Evolutionary conservation across 352 stramenopile species (phyloP).

Genomic region (Phytophthora cryptogea): DNA sequence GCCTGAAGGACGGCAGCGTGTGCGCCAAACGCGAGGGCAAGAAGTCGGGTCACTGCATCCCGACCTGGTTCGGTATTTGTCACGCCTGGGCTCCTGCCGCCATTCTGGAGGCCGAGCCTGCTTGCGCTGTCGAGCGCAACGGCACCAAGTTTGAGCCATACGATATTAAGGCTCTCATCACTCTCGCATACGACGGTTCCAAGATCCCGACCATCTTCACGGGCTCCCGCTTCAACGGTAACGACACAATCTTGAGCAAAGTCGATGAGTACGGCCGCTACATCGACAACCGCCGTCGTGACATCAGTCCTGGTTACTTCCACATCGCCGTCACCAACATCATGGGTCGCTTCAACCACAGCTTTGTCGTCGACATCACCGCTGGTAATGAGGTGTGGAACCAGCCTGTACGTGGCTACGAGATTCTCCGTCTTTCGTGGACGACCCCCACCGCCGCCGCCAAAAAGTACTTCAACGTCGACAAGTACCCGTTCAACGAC

Average conservation of each 20-base stretch:
- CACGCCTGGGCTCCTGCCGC: slow-evolving; percentile 62
- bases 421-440: slow-evolving; percentile 53
- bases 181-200: slow-evolving; percentile 54
- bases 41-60: slow-evolving; percentile 48
- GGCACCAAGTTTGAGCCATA: slow-evolving; percentile 57
- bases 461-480: slow-evolving; percentile 48
- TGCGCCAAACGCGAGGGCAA: slow-evolving; percentile 44
- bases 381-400: slow-evolving; percentile 70
- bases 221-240: slow-evolving; percentile 54
- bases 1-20: slow-evolving; percentile 44
- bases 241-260: too few species aligned
- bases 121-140: slow-evolving; percentile 54
- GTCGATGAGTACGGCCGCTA: slow-evolving; percentile 57
- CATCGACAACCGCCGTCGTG: slow-evolving; percentile 39
- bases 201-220: slow-evolving; percentile 60
- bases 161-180: slow-evolving; percentile 65
- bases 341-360: slow-evolving; percentile 49
- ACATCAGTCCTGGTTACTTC: slow-evolving; percentile 59
- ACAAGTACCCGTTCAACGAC: slow-evolving; percentile 70
- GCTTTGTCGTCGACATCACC: slow-evolving; percentile 60
- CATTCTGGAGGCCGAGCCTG: slow-evolving; percentile 52
- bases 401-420: slow-evolving; percentile 51
- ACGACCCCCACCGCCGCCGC: slow-evolving; percentile 41
- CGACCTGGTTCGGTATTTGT: slow-evolving; percentile 65
- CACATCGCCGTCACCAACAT: slow-evolving; percentile 60